These are phyloP conservation scores for Globisporangium cederbergense DNA, from an alignment of 352 stramenopile species.

Conservation along the genomic window DNA sequence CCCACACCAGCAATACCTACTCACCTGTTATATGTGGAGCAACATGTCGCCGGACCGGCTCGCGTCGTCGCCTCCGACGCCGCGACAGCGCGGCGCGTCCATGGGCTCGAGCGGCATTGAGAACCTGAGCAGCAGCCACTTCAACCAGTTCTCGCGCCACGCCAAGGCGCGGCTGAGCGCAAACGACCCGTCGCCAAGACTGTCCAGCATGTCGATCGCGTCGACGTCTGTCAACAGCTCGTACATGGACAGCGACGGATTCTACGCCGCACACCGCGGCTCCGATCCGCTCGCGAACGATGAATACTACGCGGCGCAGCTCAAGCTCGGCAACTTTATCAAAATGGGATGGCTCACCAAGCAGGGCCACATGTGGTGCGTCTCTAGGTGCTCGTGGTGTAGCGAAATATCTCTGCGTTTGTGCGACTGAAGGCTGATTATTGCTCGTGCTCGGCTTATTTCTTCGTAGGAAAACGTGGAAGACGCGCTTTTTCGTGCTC, in stretches of 20 bases:
- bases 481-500: constrained; percentile 83
- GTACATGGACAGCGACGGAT: constrained; percentile 19
- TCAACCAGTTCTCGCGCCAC: constrained; percentile 16
- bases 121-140: constrained; percentile 9
- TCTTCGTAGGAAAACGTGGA: constrained; percentile 71
- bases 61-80: constrained; percentile 9
- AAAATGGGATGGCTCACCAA: constrained; percentile 85
- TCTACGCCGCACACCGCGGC: constrained; percentile 40
- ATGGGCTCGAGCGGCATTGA: constrained; percentile 19
- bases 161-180: constrained; percentile 15
- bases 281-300: constrained; percentile 69
- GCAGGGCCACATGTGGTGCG: constrained; percentile 75
- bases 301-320: constrained; percentile 58
- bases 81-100: constrained; percentile 14
- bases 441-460: background rate
- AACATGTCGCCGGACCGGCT: background rate
- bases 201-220: constrained; percentile 4
- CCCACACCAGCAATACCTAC: background rate
- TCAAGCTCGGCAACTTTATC: constrained; percentile 70
- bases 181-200: background rate
- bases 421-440: background rate
- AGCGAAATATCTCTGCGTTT: background rate
- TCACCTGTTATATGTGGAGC: background rate
- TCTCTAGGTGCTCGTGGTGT: background rate
- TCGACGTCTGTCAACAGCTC: background rate